Percentiles rank a stretch among this genome's conserved stretches.
Evolutionary conservation across 345 rosid species (phyloP).

Genomic region (Triadica sebifera): DNA sequence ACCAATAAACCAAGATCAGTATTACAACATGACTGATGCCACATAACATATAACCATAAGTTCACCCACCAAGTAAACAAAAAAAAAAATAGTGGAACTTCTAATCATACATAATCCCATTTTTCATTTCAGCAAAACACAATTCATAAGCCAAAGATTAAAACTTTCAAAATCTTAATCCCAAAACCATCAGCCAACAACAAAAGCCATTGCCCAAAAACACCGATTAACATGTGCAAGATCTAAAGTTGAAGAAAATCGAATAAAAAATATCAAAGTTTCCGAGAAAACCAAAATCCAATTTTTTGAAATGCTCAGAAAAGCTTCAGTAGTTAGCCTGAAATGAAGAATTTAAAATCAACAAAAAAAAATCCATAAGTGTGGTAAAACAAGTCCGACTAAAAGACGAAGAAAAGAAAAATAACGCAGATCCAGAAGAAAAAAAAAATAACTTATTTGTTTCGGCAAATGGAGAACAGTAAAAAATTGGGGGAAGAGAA

Average conservation of each 20-base stretch:
- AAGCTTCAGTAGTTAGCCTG: not conserved
- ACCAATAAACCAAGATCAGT: not conserved
- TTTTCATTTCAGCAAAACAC: not conserved
- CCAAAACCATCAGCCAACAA: not conserved
- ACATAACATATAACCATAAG: too few species aligned
- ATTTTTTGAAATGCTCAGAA: not conserved
- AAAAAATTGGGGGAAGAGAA: not conserved
- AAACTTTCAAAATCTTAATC: not conserved
- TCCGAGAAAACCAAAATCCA: not conserved
- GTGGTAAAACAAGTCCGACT: not conserved
- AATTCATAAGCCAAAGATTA: not conserved
- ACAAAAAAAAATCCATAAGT: not conserved
- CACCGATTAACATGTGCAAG: not conserved
- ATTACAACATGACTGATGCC: not conserved
- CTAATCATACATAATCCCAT: too few species aligned
- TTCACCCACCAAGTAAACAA: too few species aligned
- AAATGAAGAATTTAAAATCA: not conserved
- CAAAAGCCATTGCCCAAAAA: not conserved
- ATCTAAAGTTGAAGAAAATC: not conserved
- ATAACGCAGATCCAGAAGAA: not conserved
- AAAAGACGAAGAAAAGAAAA: not conserved
- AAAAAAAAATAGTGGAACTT: too few species aligned
- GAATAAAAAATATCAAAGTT: not conserved
- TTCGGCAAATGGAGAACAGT: not conserved
- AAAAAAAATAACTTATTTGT: not conserved